phyloP scores from a whole-genome alignment of 2,329 filamentous ascomycete genomes.

The Fusarium verrucosum region DNA sequence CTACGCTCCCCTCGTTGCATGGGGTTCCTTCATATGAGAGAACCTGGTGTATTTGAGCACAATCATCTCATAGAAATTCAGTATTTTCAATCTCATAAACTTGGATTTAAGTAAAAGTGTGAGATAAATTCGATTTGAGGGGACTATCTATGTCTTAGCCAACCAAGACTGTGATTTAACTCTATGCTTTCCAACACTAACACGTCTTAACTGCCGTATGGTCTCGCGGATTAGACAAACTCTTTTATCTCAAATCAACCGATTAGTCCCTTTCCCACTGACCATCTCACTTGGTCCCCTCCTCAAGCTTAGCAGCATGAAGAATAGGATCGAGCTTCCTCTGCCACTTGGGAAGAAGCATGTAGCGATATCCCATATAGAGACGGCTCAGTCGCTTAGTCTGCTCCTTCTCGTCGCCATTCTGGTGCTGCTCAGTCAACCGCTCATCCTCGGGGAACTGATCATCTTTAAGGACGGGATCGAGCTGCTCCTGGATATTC shows the following conservation, averaged over 20 bases:
- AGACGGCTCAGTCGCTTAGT: slow-evolving; percentile 1
- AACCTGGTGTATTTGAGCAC: too few species aligned
- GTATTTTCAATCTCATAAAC: too few species aligned
- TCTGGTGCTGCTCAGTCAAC: not conserved
- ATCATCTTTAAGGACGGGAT: slow-evolving; percentile 14
- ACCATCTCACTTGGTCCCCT: not conserved
- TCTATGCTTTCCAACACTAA: not conserved
- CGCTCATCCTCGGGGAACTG: not conserved
- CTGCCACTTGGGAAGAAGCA: slow-evolving; percentile 4
- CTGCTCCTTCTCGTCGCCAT: slow-evolving; percentile 10
- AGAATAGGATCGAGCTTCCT: slow-evolving; percentile 17
- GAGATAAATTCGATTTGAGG: not conserved
- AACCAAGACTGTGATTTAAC: slow-evolving; percentile 3
- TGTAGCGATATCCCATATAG: slow-evolving; percentile 16
- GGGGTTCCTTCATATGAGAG: too few species aligned
- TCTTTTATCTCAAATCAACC: too few species aligned
- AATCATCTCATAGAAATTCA: too few species aligned
- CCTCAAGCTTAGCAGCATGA: not conserved
- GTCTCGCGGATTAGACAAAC: too few species aligned
- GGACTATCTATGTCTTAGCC: not conserved
- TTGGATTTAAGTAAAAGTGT: not conserved
- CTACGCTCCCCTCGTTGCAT: too few species aligned
- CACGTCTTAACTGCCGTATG: too few species aligned
- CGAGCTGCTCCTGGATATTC: slow-evolving; percentile 17
- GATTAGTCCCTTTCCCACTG: too few species aligned